Evolutionary conservation across 2,329 filamentous ascomycete genomes (phyloP), one percentile per base, ranked within the genome.

Genomic region (Ploettnerulaceae sp.): DNA sequence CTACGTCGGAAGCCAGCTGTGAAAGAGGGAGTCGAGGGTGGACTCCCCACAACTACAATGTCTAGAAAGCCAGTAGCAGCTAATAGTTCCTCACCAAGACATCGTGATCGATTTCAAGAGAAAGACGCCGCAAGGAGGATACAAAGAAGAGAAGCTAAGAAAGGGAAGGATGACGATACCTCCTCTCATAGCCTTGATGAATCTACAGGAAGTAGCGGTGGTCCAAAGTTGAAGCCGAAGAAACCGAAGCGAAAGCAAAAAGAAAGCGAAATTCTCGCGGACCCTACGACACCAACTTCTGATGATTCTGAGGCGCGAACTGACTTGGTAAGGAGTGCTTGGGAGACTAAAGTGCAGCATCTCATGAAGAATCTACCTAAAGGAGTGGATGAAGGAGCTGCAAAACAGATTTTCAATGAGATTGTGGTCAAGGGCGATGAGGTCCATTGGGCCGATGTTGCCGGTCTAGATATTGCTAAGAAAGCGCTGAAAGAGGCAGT

Each of bases 401-500:
- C 91, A 0, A 86, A 87, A 60, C 89, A 96, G 52, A 96, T 98
- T 22, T 74, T 97, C 48, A 96, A 96, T 60, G 93, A 98, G 56
- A 94, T 98, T 49, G 86, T 98, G 2, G 84, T 97, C 11, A 81
- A 91, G 53, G 93, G 93, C 5, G 93, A 98, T 58, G 86, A 95
- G 62, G 93, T 98, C 2, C 88, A 86, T 59, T 98, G 93, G 93
- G 78, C 81, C 37, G 93, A 98, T 62, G 86, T 98, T 47, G 90
- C 93, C 0, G 93, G 93, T 1, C 71, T 98, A 3, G 87, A 95
- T 39, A 77, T 86, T 43, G 93, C 93, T 25, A 98, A 98, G 64
- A 87, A 82, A 45, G 90, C 93, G 0, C 70, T 98, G 39, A 91
- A 95, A 61, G 93, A 98, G 67, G 89, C 89, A 0, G 93, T 98